Percentiles rank a stretch among this genome's conserved stretches.
Evolutionary conservation across 1,284 basidiomycete species (phyloP).

Genomic region (Sutorius eximius): DNA sequence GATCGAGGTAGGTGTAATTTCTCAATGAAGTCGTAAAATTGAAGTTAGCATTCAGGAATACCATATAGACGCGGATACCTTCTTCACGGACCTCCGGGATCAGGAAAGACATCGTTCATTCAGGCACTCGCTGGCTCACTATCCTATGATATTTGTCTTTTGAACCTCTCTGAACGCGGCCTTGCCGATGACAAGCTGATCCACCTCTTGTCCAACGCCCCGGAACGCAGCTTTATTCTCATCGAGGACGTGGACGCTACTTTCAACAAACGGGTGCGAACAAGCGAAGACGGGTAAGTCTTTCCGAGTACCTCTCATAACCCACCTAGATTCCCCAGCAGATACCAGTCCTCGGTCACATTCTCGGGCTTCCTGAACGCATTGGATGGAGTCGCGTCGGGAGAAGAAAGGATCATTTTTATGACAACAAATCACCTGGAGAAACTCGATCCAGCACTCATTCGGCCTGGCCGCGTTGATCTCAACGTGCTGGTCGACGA

Average conservation of each 20-base stretch:
- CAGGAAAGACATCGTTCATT: constrained; percentile 98
- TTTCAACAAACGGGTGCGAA: constrained; percentile 89
- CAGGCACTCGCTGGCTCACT: constrained; percentile 93
- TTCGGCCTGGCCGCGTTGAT: constrained; percentile 94
- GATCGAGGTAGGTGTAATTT: constrained; percentile 72
- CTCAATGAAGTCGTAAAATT: constrained; percentile 7
- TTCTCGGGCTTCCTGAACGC: constrained; percentile 98
- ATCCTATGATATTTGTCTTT: constrained; percentile 93
- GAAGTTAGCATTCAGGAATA: constrained; percentile 66
- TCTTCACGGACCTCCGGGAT: constrained; percentile 94
- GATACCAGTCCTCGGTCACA: constrained; percentile 92
- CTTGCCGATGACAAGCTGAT: constrained; percentile 97
- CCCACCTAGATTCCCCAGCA: constrained; percentile 34
- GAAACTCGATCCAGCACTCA: constrained; percentile 84
- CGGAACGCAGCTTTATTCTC: constrained; percentile 89
- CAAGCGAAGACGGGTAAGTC: constrained; percentile 82
- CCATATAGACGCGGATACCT: constrained; percentile 97
- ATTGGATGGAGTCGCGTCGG: constrained; percentile 95
- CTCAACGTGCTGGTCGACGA: constrained; percentile 85
- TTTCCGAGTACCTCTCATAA: background rate
- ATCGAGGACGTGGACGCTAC: constrained; percentile 99
- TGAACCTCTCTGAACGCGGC: constrained; percentile 96
- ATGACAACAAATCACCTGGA: constrained; percentile 98
- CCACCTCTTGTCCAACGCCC: constrained; percentile 90
- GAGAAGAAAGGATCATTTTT: constrained; percentile 96